Percentiles rank a stretch among this genome's conserved stretches.
Evolutionary conservation across 306 rosid genomes (phyloP).

Genomic region (Clitoria ternatea): DNA sequence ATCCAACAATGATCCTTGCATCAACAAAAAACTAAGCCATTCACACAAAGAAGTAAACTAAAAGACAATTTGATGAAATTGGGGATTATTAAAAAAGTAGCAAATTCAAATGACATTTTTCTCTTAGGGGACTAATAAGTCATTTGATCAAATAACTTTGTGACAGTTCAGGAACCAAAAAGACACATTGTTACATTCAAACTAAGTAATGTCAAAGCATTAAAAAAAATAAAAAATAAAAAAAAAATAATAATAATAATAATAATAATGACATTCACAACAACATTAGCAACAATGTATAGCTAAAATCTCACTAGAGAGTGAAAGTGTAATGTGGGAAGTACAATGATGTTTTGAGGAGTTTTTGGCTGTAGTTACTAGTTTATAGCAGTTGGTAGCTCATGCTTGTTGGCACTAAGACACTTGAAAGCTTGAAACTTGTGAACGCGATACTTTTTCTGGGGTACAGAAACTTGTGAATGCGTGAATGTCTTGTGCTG

Average conservation of each 20-base stretch:
- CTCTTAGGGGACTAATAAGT: neutral
- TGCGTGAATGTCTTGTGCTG: neutral
- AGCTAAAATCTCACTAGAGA: neutral
- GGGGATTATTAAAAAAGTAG: neutral
- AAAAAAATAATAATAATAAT: too few relatives aligned
- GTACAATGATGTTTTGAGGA: neutral
- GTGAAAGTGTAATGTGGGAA: neutral
- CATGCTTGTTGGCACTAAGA: neutral
- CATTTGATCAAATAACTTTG: neutral
- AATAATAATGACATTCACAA: too few relatives aligned
- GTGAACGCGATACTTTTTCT: neutral
- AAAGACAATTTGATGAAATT: neutral
- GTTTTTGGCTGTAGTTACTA: too few relatives aligned
- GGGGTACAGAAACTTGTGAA: neutral
- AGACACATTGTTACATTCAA: neutral
- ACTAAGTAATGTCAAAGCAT: neutral
- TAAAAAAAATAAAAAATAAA: too few relatives aligned
- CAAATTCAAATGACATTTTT: neutral
- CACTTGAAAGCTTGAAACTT: conserved; percentile 20
- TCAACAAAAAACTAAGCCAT: conserved; percentile 18
- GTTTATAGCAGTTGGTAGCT: too few relatives aligned
- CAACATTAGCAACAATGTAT: neutral
- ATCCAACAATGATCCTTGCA: conserved; percentile 19
- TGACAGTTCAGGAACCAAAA: too few relatives aligned
- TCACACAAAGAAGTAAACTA: conserved; percentile 12